Evolutionary conservation across 768 basidiomycete species (phyloP), one percentile per base, ranked within the genome.

Genomic region (Xerocomellus dryophilus): DNA sequence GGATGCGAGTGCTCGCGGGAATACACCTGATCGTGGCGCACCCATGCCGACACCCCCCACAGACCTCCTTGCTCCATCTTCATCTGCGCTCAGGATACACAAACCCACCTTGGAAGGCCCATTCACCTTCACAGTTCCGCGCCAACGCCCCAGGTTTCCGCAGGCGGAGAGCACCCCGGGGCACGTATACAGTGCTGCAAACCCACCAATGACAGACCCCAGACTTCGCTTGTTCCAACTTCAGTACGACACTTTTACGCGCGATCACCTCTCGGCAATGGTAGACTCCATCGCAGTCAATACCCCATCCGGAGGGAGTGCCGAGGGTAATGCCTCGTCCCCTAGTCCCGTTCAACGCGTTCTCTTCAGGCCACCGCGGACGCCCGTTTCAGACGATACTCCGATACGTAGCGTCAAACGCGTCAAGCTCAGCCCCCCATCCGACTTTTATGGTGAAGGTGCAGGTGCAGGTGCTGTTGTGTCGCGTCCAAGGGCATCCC

Each of bases 191-290:
- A 61, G 54, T 50, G 45, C 38, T 35, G 58, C 53, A 29, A 71
- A 65, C 47, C 63, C 65, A 25, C 77, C 78, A 20, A 60, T 66
- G 25, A 87, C 85, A 25, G 90, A 92, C 64, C 84, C 90, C 3
- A 84, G 85, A 27, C 80, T 93, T 11, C 85, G 87, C 12, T 78
- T 98, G 35, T 98, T 98, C 73, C 89, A 93, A 65, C 90, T 94
- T 47, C 86, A 93, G 59, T 98, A 98, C 65, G 96, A 99, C 69
- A 98, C 96, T 0, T 95, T 90, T 66, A 99, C 96, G 2, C 83
- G 93, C 41, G 90, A 96, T 20, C 93, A 97, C 66, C 82, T 98
- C 40, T 93, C 92, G 3, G 93, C 90, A 0, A 82, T 98, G 73
- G 93, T 96, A 2, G 95, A 97, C 61, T 91, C 93, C 3, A 95